phyloP scores from a whole-genome alignment of 257 asterid species.

The Solanum sejunctum region DNA sequence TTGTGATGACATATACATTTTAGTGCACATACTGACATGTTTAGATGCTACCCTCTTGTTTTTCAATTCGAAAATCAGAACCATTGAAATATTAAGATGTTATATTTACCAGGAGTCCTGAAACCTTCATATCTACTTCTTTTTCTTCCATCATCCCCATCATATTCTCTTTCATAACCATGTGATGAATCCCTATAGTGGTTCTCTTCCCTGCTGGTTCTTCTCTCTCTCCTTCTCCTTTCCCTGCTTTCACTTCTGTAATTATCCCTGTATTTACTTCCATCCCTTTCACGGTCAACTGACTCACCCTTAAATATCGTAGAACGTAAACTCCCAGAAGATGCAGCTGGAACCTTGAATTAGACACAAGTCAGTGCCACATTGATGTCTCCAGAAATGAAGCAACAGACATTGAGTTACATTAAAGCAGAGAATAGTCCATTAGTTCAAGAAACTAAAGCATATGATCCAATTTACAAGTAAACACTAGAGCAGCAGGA shows the following conservation, averaged over 20 bases:
- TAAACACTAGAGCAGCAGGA: not conserved
- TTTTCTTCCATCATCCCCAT: conserved; percentile 45
- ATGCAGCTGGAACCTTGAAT: conserved; percentile 33
- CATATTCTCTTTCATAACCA: conserved; percentile 31
- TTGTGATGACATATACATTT: not conserved
- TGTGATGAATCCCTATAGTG: conserved; percentile 46
- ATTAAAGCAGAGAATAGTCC: not conserved
- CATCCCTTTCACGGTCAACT: conserved; percentile 28
- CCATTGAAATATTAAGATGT: not conserved
- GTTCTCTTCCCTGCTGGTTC: conserved; percentile 36
- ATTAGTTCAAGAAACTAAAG: not conserved
- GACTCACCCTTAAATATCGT: conserved; percentile 39
- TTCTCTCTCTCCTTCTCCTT: conserved; percentile 27
- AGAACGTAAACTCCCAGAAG: conserved; percentile 37
- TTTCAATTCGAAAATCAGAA: not conserved
- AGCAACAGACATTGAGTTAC: not conserved
- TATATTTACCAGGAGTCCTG: conserved; percentile 53
- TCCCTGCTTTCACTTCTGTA: conserved; percentile 29
- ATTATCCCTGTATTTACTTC: conserved; percentile 37
- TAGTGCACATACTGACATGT: not conserved
- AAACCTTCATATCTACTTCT: conserved; percentile 55
- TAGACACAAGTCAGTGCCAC: not conserved
- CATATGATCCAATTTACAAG: not conserved
- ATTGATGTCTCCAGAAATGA: not conserved
- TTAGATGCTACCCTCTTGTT: not conserved